Evolutionary conservation across 768 basidiomycete genomes (phyloP), one percentile per base, ranked within the genome.

Genomic region (Boletus huronensis): DNA sequence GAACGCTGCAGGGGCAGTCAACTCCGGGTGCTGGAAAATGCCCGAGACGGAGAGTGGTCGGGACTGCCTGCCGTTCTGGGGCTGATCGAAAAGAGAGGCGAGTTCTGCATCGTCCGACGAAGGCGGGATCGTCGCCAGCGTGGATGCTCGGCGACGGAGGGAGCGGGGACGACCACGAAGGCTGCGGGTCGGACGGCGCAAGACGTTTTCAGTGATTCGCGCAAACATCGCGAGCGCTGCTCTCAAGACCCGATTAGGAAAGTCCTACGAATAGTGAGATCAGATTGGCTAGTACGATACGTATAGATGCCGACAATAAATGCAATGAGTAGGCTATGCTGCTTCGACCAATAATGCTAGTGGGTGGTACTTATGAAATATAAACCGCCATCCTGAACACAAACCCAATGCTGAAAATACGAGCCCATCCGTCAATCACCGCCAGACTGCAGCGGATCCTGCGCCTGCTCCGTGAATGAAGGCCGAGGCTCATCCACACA

Each of bases 11-110:
- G 95, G 92, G 26, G 82, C 74, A 4, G 80, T 83, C 34, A 99
- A 79, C 17, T 81, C 76, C 0, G 83, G 78, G 59, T 97, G 90
- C 16, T 83, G 83, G 69, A 99, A 98, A 34, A 98, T 80, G 23
- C 97, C 97, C 2, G 89, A 88, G 2, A 79, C 71, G 6, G 78
- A 72, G 26, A 81, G 72, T 3, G 79, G 72, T 9, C 79, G 75
- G 4, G 72, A 61, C 39, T 70, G 69, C 62, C 50, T 51, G 53
- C 62, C 52, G 62, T 70, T 51, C 59, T 75, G 66, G 6, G 88
- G 87, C 34, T 79, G 77, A 73, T 93, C 90, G 69, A 92, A 91
- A 54, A 88, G 79, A 16, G 81, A 73, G 53, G 85, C 77, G 58
- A 93, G 77, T 48, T 82, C 77, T 48, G 74, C 74, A 71, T 91